A percentile compares a stretch with the other conserved stretches of the same genome.
phyloP scores from a whole-genome alignment of 805 yeast genomes.

The Saccharomycopsis guyanensis region DNA sequence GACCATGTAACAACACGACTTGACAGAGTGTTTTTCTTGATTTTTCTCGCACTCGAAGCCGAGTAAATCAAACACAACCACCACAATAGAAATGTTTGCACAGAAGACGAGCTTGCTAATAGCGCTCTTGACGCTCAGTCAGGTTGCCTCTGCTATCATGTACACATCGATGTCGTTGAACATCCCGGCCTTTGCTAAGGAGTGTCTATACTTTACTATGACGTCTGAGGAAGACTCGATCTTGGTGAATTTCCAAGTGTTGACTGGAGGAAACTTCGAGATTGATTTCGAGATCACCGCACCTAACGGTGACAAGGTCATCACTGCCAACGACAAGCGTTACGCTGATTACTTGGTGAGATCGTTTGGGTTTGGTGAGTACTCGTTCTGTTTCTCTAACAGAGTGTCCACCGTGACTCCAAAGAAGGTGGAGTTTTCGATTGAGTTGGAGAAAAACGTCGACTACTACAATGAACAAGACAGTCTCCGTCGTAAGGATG shows the following conservation, averaged over 20 bases:
- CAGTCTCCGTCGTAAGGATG: conserved; percentile 35
- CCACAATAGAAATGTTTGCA: not conserved
- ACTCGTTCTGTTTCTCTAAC: conserved; percentile 59
- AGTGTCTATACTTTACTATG: conserved; percentile 35
- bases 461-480: conserved; percentile 28
- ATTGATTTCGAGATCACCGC: conserved; percentile 54
- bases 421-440: conserved; percentile 57
- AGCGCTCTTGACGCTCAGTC: not conserved
- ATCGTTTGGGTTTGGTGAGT: conserved; percentile 53
- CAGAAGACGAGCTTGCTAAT: not conserved
- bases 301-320: conserved; percentile 43
- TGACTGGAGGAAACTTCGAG: conserved; percentile 62
- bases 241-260: conserved; percentile 31
- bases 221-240: conserved; percentile 30
- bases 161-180: conserved; percentile 31
- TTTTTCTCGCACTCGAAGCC: not conserved
- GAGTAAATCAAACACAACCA: not conserved
- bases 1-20: not conserved
- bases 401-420: conserved; percentile 54
- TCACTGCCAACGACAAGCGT: conserved; percentile 48
- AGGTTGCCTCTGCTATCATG: conserved; percentile 21
- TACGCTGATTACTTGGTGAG: conserved; percentile 55
- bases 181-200: conserved; percentile 36
- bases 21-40: conserved; percentile 1
- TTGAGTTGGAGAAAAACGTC: conserved; percentile 41